phyloP scores from a whole-genome alignment of 2,329 filamentous ascomycete genomes.

The Cytospora schulzeri region DNA sequence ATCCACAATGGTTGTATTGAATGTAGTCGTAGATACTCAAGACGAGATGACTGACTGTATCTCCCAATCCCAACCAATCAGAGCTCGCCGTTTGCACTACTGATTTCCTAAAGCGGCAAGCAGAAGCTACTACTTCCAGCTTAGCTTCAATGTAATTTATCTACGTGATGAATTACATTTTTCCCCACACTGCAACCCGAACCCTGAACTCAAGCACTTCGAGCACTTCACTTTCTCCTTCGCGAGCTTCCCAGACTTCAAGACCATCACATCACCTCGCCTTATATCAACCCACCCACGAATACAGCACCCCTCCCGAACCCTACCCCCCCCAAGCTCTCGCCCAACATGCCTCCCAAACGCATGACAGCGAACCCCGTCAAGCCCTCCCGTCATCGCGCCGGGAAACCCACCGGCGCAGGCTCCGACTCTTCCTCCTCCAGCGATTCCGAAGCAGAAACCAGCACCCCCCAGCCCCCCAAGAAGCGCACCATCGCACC shows the following conservation, averaged over 20 bases:
- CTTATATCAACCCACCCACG: constrained; percentile 31
- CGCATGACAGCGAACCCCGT: constrained; percentile 93
- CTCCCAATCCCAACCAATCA: too few species aligned
- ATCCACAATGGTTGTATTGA: too few species aligned
- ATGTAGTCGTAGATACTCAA: too few species aligned
- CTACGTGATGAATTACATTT: not conserved
- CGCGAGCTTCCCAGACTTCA: not conserved
- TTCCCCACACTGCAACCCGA: not conserved
- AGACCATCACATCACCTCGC: constrained; percentile 14
- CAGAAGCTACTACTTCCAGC: not conserved
- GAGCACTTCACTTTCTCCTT: too few species aligned
- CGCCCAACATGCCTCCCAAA: constrained; percentile 63
- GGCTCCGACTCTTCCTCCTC: constrained; percentile 52
- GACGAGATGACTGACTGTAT: too few species aligned
- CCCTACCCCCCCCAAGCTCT: too few species aligned
- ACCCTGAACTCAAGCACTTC: too few species aligned
- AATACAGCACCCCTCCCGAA: too few species aligned
- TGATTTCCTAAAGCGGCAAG: not conserved
- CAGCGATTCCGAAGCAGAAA: constrained; percentile 50
- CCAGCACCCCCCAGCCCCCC: constrained; percentile 34
- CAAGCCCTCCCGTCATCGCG: constrained; percentile 78
- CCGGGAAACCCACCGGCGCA: constrained; percentile 72
- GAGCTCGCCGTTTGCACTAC: too few species aligned
- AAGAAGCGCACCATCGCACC: constrained; percentile 46
- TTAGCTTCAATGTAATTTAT: not conserved